phyloP scores from a whole-genome alignment of 148 eudicot genomes.

The Diospyros lotus region DNA sequence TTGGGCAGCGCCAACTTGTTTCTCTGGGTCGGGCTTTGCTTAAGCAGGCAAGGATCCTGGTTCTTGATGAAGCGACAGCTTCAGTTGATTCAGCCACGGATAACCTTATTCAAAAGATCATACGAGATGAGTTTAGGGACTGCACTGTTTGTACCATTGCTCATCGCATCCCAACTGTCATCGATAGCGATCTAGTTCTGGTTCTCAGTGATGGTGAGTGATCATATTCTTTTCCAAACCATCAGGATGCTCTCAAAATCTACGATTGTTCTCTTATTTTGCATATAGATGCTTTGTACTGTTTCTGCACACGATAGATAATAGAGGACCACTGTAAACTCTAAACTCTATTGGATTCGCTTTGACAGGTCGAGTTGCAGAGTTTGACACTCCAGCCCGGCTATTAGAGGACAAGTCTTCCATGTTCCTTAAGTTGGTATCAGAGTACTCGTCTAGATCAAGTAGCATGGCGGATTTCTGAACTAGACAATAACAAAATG shows the following conservation, averaged over 20 bases:
- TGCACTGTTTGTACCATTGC: conserved; percentile 94
- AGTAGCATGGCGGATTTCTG: conserved; percentile 47
- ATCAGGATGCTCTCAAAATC: no score
- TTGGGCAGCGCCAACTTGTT: conserved; percentile 96
- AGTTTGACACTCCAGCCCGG: conserved; percentile 70
- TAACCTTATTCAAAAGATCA: conserved; percentile 88
- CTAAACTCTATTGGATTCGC: background rate
- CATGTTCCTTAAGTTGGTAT: conserved; percentile 77
- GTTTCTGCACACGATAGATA: no score
- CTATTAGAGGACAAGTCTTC: conserved; percentile 74
- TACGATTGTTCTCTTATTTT: no score
- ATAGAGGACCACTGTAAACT: no score
- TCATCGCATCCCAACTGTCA: conserved; percentile 93
- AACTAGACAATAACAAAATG: background rate
- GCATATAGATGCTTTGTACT: no score
- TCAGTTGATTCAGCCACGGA: conserved; percentile 96
- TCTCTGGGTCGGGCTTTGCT: conserved; percentile 86
- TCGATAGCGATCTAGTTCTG: conserved; percentile 91
- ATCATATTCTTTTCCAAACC: background rate
- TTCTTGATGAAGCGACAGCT: conserved; percentile 98
- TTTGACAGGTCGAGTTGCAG: conserved; percentile 82
- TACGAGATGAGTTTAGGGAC: conserved; percentile 71
- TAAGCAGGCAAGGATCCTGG: conserved; percentile 85
- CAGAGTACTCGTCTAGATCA: conserved; percentile 80
- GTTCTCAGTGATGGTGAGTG: conserved; percentile 91